Conservation (phyloP, 768 basidiomycete genomes). For the Boletellus ananas region DNA sequence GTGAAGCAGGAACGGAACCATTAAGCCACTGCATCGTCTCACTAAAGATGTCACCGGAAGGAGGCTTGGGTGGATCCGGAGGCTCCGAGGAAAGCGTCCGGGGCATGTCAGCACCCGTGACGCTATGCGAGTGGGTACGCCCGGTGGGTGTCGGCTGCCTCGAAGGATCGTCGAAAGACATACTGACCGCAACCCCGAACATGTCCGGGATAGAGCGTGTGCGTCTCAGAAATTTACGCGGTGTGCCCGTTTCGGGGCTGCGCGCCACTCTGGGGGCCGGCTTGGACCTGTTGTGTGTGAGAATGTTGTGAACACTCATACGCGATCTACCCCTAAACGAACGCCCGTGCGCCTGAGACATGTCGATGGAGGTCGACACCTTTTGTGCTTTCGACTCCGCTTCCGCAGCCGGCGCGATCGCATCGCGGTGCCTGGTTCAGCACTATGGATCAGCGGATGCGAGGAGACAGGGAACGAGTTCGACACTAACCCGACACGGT, state of each 20-base stretch:
- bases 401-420: slow-evolving; percentile 57
- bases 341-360: slow-evolving; percentile 35
- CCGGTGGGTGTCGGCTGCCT: slow-evolving; percentile 38
- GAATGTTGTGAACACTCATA: slow-evolving; percentile 63
- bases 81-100: slow-evolving; percentile 31
- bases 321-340: slow-evolving; percentile 53
- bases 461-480: not conserved
- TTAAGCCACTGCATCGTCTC: slow-evolving; percentile 61
- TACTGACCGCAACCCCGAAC: slow-evolving; percentile 25
- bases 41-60: slow-evolving; percentile 54
- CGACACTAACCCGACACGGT: slow-evolving; percentile 65
- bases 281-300: slow-evolving; percentile 49
- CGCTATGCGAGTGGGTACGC: slow-evolving; percentile 74
- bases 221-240: slow-evolving; percentile 60
- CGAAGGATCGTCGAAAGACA: slow-evolving; percentile 31
- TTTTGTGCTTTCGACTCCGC: slow-evolving; percentile 40
- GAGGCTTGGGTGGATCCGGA: slow-evolving; percentile 27
- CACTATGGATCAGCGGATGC: not conserved
- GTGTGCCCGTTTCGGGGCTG: slow-evolving; percentile 30
- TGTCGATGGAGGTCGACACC: slow-evolving; percentile 29
- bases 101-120: slow-evolving; percentile 65
- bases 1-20: slow-evolving; percentile 34
- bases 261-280: slow-evolving; percentile 17
- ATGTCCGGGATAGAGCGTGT: slow-evolving; percentile 71
- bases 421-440: slow-evolving; percentile 51